Base-by-base conservation (phyloP, 306 rosid genomes). In the Dalbergia cultrata region DNA sequence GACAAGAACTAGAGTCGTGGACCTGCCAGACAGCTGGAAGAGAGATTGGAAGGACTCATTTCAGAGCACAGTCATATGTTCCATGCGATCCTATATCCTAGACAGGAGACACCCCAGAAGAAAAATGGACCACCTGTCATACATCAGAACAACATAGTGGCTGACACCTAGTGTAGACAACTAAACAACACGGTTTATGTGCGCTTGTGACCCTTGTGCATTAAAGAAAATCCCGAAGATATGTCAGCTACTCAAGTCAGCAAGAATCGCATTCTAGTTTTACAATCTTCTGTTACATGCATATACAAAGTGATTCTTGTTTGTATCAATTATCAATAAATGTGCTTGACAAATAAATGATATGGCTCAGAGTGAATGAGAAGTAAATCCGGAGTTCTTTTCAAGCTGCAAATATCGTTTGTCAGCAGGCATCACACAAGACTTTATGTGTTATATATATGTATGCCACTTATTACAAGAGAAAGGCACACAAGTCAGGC, bases 1-100 rank as follows among this genome's bases (percentile, higher is more conserved):
- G 85, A 72, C 69, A 83, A 52, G 82, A 58, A 18, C 77, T 47
- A 66, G 80, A 86, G 80, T 81, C 57, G 82, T 84, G 88, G 87
- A 84, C 89, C 91, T 82, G 49, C 78, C 75, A 75, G 26, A 81
- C 70, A 83, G 87, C 87, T 81, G 87, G 86, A 74, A 67, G 58
- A 49, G 80, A 74, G 62, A 61, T 75, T 71, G 67, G 76, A 77
- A 59, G 8, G 82, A 80, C 71, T 77, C 6, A 45, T 49, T 76
- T 75, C 9, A 80, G 61, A 80, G 60, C 87, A 84, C 44, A 70
- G 66, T 61, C 35, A 61, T 13, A 69, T 82, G 70, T 41, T 53
- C 19, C 35, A 9, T 57, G 67, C 47, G 76, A 71, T 66, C 70
- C 56, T 34, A 70, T 74, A 79, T 67, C 57, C 71, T 54, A 43